Conservation (phyloP, 306 rosid genomes). For the Begonia masoniana region DNA sequence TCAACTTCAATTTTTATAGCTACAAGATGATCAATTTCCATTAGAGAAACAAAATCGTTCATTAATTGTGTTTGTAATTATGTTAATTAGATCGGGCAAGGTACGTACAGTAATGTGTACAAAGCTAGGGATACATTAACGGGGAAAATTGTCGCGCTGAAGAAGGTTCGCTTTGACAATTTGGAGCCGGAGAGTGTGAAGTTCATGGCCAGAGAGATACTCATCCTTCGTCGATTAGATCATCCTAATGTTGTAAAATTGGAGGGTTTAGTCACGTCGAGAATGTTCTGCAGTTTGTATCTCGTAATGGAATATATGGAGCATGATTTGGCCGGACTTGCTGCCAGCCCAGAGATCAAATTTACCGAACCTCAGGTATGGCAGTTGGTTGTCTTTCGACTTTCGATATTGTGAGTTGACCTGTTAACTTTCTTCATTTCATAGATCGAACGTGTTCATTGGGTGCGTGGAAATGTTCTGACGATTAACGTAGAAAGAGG, state of each 20-base stretch:
- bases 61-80: slow-evolving; percentile 4
- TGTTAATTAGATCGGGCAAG: slow-evolving; percentile 74
- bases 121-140: slow-evolving; percentile 72
- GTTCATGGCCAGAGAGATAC: slow-evolving; percentile 88
- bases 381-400: not conserved
- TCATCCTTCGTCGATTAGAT: slow-evolving; percentile 68
- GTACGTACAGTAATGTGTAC: slow-evolving; percentile 89
- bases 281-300: slow-evolving; percentile 86
- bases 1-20: not conserved
- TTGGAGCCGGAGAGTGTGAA: slow-evolving; percentile 91
- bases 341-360: slow-evolving; percentile 61
- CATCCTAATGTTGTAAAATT: slow-evolving; percentile 85
- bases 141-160: slow-evolving; percentile 70
- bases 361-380: slow-evolving; percentile 78
- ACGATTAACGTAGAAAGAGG: too few relatives aligned
- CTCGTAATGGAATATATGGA: slow-evolving; percentile 79
- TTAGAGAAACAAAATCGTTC: too few relatives aligned
- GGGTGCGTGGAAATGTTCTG: too few relatives aligned
- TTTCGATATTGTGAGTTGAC: too few relatives aligned
- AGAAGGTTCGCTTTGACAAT: slow-evolving; percentile 88
- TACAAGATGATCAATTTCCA: not conserved
- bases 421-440: too few relatives aligned
- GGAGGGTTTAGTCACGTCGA: slow-evolving; percentile 83
- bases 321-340: slow-evolving; percentile 91
- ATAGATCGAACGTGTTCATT: too few relatives aligned